Base-by-base conservation (phyloP, 2,329 filamentous ascomycete genomes). In the Aspergillus sp. region DNA sequence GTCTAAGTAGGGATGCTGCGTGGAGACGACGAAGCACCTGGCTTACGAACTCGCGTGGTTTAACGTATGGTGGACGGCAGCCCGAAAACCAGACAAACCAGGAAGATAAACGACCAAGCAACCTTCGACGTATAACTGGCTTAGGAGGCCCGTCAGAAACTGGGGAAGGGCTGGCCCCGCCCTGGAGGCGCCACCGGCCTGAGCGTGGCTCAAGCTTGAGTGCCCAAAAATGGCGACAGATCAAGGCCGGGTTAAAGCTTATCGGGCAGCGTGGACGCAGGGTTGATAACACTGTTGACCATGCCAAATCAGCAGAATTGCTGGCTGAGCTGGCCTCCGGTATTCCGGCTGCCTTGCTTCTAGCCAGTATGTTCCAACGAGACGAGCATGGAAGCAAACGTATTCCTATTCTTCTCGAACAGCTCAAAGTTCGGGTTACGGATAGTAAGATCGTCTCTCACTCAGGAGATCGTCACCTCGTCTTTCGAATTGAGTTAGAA, bases 311-410 rank as follows among this genome's bases (percentile, higher is more conserved):
- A 9, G 92, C 95, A 2, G 95, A 99, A 73, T 81, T 99, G 47
- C 93, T 99, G 85, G 95, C 95, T 1, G 95, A 99, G 75, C 80
- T 99, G 39, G 85, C 95, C 49, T 96, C 95, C 44, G 95, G 92
- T 54, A 91, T 93, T 1, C 95, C 95, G 3, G 95, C 95, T 23
- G 95, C 93, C 19, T 80, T 99, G 58, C 96, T 99, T 75, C 80
- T 99, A 52, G 95, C 95, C 7, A 97, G 93, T 70, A 97, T 98
- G 90, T 95, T 98, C 67, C 95, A 98, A 76, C 85, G 95, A 57
- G 95, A 99, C 67, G 95, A 99, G 75, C 91, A 97, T 67, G 92
- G 93, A 49, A 95, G 96, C 75, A 95, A 91, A 76, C 87, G 93
- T 58, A 96, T 99, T 57, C 95, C 95, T 0, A 92, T 99, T 53